Percentiles rank a stretch among this genome's conserved stretches.
Conservation (phyloP, 345 rosid species). For the Mangifera indica region DNA sequence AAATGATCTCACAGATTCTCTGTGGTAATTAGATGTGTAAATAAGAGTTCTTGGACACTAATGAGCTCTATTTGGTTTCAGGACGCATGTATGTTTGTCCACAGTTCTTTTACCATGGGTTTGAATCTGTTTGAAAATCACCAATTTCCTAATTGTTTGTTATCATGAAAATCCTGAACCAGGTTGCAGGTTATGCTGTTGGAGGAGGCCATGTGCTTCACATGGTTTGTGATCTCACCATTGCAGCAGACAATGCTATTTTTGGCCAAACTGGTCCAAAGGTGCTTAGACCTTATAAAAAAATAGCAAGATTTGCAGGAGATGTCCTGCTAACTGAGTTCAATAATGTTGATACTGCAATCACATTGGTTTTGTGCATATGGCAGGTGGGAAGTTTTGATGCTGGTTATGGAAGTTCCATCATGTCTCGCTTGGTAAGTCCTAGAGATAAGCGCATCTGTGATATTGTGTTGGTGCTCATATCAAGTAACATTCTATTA, state of each 20-base stretch:
- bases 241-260: slow-evolving; percentile 87
- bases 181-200: slow-evolving; percentile 98
- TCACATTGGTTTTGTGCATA: neutral
- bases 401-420: slow-evolving; percentile 95
- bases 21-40: neutral
- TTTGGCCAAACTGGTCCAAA: slow-evolving; percentile 98
- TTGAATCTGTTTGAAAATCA: neutral
- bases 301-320: neutral
- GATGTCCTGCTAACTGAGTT: neutral
- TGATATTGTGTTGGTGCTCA: neutral
- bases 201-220: slow-evolving; percentile 94
- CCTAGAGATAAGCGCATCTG: neutral
- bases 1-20: neutral
- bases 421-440: slow-evolving; percentile 93
- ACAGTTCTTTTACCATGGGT: slow-evolving; percentile 1
- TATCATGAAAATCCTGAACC: slow-evolving; percentile 10
- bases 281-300: slow-evolving; percentile 36
- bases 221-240: slow-evolving; percentile 94
- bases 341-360: neutral
- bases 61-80: neutral
- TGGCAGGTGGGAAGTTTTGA: slow-evolving; percentile 97
- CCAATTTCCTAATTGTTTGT: neutral
- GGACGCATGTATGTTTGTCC: neutral
- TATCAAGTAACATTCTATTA: neutral
- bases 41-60: neutral